Evolutionary conservation across 1,284 basidiomycete species (phyloP).

Genomic region (Pseudozyma pruni): DNA sequence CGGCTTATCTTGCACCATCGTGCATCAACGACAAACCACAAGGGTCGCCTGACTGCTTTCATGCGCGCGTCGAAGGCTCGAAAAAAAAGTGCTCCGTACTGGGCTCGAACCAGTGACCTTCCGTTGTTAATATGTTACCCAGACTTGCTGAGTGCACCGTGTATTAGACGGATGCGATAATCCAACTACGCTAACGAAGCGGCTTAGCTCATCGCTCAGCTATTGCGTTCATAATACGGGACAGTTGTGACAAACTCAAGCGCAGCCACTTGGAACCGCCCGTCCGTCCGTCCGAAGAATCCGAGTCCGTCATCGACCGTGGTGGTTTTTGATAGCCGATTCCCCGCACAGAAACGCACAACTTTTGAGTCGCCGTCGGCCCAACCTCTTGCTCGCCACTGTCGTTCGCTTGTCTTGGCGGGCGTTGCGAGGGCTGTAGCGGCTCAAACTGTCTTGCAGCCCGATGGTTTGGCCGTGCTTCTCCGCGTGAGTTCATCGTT

Average conservation of each 20-base stretch:
- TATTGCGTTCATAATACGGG: not conserved
- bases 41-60: too few species aligned
- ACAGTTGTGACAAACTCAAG: too few species aligned
- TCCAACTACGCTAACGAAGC: slow-evolving; percentile 50
- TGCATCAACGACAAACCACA: too few species aligned
- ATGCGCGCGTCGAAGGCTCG: too few species aligned
- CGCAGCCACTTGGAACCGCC: not conserved
- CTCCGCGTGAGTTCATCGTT: slow-evolving; percentile 6
- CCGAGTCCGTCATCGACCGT: slow-evolving; percentile 32
- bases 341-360: slow-evolving; percentile 11
- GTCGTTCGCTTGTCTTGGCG: too few species aligned
- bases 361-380: not conserved
- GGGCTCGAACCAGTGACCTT: slow-evolving; percentile 58
- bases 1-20: too few species aligned
- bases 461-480: slow-evolving; percentile 12
- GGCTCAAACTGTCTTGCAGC: slow-evolving; percentile 10
- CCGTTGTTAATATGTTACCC: slow-evolving; percentile 33
- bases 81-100: slow-evolving; percentile 44
- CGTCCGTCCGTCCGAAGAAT: slow-evolving; percentile 3
- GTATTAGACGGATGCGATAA: slow-evolving; percentile 52
- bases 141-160: slow-evolving; percentile 27
- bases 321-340: slow-evolving; percentile 16
- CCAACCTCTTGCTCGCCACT: too few species aligned
- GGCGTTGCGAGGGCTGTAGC: slow-evolving; percentile 6
- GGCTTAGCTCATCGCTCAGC: not conserved